These are phyloP conservation scores for Tolypocladium album DNA, from an alignment of 2,329 filamentous ascomycete genomes.

Conservation along the genomic window DNA sequence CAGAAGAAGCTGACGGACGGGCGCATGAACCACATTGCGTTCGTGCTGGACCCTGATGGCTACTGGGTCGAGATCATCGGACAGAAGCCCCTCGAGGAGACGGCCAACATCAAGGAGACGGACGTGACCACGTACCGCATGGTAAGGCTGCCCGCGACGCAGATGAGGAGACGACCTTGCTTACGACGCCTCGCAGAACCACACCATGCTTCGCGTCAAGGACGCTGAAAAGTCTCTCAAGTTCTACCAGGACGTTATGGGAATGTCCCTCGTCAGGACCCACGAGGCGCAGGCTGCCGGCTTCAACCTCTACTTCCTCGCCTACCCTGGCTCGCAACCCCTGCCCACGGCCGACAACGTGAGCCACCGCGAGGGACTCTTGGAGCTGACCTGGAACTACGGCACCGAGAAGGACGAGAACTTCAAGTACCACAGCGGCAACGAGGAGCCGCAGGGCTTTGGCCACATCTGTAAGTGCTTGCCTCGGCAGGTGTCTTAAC, in stretches of 20 bases:
- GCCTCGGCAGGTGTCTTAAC: background rate
- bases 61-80: conserved; percentile 82
- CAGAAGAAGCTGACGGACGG: conserved; percentile 92
- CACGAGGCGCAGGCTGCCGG: conserved; percentile 56
- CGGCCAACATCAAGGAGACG: conserved; percentile 60
- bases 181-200: conserved; percentile 43
- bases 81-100: conserved; percentile 60
- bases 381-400: conserved; percentile 83
- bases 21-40: conserved; percentile 78
- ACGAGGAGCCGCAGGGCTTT: conserved; percentile 84
- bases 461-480: conserved; percentile 70
- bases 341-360: conserved; percentile 41
- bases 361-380: conserved; percentile 65
- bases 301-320: conserved; percentile 91
- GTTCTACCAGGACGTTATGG: conserved; percentile 78
- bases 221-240: conserved; percentile 61
- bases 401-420: conserved; percentile 74
- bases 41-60: conserved; percentile 77
- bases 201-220: conserved; percentile 94
- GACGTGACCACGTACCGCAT: conserved; percentile 67
- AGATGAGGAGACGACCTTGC: background rate
- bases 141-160: conserved; percentile 23
- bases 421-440: conserved; percentile 89
- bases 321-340: conserved; percentile 54
- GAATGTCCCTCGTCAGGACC: conserved; percentile 74